These are phyloP conservation scores for Zizania palustris DNA, from an alignment of 202 grass and related monocot genomes.

Conservation along the genomic window DNA sequence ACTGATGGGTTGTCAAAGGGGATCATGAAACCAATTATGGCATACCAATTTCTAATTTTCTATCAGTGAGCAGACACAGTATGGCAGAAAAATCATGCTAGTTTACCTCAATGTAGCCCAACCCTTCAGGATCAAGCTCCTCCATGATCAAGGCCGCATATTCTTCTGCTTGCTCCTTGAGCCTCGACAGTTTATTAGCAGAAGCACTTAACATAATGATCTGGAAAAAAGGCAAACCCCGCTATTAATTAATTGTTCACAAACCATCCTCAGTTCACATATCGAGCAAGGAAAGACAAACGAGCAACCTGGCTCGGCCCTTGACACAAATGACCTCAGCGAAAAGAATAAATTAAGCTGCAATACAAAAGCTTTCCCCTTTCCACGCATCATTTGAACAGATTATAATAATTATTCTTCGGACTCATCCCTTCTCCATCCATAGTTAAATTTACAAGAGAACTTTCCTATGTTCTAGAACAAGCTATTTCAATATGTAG, in stretches of 20 bases:
- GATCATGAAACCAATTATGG: constrained; percentile 14
- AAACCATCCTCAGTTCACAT: constrained; percentile 37
- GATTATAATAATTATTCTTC: constrained; percentile 35
- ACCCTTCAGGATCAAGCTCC: constrained; percentile 86
- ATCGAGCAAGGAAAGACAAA: constrained; percentile 24
- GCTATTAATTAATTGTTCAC: constrained; percentile 34
- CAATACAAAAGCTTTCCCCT: constrained; percentile 25
- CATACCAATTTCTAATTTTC: constrained; percentile 14
- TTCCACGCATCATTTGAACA: constrained; percentile 28
- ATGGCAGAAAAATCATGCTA: constrained; percentile 4
- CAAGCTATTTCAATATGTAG: constrained; percentile 25
- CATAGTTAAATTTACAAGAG: constrained; percentile 38
- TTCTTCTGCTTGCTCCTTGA: constrained; percentile 95
- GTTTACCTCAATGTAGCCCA: constrained; percentile 96
- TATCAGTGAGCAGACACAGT: not conserved
- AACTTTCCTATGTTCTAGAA: constrained; percentile 48
- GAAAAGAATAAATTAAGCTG: constrained; percentile 38
- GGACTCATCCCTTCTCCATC: constrained; percentile 32
- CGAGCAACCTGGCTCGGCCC: constrained; percentile 20
- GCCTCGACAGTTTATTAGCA: constrained; percentile 86
- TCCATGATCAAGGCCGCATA: constrained; percentile 99
- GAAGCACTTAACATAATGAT: constrained; percentile 96
- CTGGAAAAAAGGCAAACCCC: constrained; percentile 43
- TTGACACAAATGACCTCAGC: constrained; percentile 32
- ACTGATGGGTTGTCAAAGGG: constrained; percentile 18